These are phyloP conservation scores for Lenzites betulinus DNA, from an alignment of 768 basidiomycete genomes.

Conservation along the genomic window DNA sequence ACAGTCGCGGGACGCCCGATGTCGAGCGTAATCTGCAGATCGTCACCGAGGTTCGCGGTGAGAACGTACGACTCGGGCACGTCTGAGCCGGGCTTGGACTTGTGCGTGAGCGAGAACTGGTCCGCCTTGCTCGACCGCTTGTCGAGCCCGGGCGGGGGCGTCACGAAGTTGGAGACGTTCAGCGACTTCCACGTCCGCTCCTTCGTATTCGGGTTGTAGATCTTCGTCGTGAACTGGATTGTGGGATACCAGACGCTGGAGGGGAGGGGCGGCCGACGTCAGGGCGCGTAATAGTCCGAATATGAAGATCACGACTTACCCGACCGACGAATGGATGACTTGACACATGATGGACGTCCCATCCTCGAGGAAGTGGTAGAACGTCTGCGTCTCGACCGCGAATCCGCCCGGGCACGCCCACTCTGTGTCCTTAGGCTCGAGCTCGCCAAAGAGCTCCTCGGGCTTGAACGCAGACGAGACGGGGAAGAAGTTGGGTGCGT, in stretches of 20 bases:
- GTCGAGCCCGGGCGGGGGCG: conserved; percentile 75
- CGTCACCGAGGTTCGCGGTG: conserved; percentile 73
- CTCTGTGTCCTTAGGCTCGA: conserved; percentile 73
- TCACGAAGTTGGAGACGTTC: conserved; percentile 79
- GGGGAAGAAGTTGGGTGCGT: conserved; percentile 80
- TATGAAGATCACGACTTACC: conserved; percentile 53
- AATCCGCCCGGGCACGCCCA: conserved; percentile 86
- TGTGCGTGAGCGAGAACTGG: conserved; percentile 77
- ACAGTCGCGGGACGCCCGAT: conserved; percentile 66
- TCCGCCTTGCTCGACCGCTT: conserved; percentile 87
- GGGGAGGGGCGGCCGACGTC: neutral
- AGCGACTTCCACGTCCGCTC: conserved; percentile 83
- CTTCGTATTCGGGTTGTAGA: conserved; percentile 76
- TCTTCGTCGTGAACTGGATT: conserved; percentile 92
- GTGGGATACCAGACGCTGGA: conserved; percentile 89
- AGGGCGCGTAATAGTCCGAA: neutral
- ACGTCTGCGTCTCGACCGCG: conserved; percentile 86
- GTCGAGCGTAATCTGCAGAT: conserved; percentile 79
- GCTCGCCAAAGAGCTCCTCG: conserved; percentile 70
- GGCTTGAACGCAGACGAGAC: conserved; percentile 62
- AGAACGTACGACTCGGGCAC: conserved; percentile 78
- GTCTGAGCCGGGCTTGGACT: conserved; percentile 55
- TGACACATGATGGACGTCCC: conserved; percentile 80
- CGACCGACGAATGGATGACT: conserved; percentile 85
- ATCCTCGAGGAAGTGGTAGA: conserved; percentile 81